A percentile compares a stretch with the other conserved stretches of the same genome.
phyloP scores from a whole-genome alignment of 2,329 filamentous ascomycete species.

The Hortaea sp. region DNA sequence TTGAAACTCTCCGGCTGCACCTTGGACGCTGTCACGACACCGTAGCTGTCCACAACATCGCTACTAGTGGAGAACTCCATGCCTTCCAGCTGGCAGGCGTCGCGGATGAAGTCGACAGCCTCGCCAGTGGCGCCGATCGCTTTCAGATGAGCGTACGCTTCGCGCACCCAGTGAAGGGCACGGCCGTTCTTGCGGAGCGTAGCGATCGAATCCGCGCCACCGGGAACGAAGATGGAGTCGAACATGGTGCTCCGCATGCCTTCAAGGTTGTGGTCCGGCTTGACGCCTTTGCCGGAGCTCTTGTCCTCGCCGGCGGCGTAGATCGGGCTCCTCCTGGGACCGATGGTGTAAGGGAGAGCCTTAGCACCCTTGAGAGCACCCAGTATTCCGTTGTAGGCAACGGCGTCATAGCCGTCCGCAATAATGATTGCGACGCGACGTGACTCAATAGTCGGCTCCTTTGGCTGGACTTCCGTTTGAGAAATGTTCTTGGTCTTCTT shows the following conservation, averaged over 20 bases:
- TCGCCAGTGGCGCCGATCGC: slow-evolving; percentile 67
- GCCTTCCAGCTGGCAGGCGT: slow-evolving; percentile 36
- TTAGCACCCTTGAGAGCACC: slow-evolving; percentile 50
- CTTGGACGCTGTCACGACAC: slow-evolving; percentile 59
- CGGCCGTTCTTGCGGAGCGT: slow-evolving; percentile 60
- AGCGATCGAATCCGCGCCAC: slow-evolving; percentile 53
- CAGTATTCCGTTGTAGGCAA: slow-evolving; percentile 56
- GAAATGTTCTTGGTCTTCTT: slow-evolving; percentile 57
- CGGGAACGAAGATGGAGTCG: slow-evolving; percentile 68
- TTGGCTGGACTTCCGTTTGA: slow-evolving; percentile 56
- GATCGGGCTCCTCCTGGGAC: slow-evolving; percentile 55
- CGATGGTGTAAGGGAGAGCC: slow-evolving; percentile 65
- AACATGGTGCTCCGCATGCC: slow-evolving; percentile 74
- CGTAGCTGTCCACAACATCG: slow-evolving; percentile 58
- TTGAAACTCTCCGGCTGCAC: slow-evolving; percentile 47
- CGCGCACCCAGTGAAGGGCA: slow-evolving; percentile 65
- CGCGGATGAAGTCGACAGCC: slow-evolving; percentile 52
- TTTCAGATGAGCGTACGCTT: slow-evolving; percentile 76
- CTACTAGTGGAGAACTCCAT: slow-evolving; percentile 40
- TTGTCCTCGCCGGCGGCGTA: slow-evolving; percentile 50
- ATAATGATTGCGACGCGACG: slow-evolving; percentile 67
- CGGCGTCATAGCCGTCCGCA: slow-evolving; percentile 63
- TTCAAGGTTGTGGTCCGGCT: slow-evolving; percentile 69
- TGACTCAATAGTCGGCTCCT: slow-evolving; percentile 56
- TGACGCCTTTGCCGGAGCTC: slow-evolving; percentile 42